Conservation (phyloP, 768 basidiomycete genomes). For the Boletales sp. region DNA sequence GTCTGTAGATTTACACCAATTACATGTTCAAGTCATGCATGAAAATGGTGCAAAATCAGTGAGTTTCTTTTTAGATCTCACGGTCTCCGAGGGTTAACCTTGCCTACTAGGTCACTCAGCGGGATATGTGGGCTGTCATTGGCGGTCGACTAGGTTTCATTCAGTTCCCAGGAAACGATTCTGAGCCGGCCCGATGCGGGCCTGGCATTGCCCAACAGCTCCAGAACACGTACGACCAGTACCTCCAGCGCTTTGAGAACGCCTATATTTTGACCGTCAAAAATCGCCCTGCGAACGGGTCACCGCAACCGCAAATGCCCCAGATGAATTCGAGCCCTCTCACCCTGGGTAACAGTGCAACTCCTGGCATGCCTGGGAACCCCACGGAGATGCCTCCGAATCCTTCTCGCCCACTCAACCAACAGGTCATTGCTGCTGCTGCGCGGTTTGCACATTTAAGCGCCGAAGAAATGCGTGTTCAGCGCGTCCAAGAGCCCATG, state of each 20-base stretch:
- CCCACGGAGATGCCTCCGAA: constrained; percentile 20
- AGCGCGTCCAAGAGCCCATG: constrained; percentile 44
- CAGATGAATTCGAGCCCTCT: constrained; percentile 13
- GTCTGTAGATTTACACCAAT: constrained; percentile 52
- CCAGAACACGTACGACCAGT: constrained; percentile 56
- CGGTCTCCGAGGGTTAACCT: constrained; percentile 5
- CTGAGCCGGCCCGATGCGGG: constrained; percentile 59
- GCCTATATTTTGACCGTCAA: constrained; percentile 45
- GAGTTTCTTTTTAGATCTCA: constrained; percentile 15
- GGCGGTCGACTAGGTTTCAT: constrained; percentile 66
- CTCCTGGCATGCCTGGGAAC: constrained; percentile 10
- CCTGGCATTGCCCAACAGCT: constrained; percentile 61
- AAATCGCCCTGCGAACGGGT: constrained; percentile 13
- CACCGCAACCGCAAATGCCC: constrained; percentile 12
- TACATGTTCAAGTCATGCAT: constrained; percentile 58
- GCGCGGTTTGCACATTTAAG: constrained; percentile 45
- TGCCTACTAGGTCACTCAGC: constrained; percentile 44
- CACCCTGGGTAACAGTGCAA: constrained; percentile 6
- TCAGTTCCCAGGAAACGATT: constrained; percentile 57
- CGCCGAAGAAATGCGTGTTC: constrained; percentile 49
- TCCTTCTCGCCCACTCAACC: constrained; percentile 13
- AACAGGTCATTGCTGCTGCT: constrained; percentile 41
- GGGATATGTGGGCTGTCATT: constrained; percentile 62
- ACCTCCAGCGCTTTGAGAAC: constrained; percentile 53
- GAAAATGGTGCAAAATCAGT: constrained; percentile 54